Conservation (phyloP, 495 filamentous ascomycete species). For the Xylaria grammica region DNA sequence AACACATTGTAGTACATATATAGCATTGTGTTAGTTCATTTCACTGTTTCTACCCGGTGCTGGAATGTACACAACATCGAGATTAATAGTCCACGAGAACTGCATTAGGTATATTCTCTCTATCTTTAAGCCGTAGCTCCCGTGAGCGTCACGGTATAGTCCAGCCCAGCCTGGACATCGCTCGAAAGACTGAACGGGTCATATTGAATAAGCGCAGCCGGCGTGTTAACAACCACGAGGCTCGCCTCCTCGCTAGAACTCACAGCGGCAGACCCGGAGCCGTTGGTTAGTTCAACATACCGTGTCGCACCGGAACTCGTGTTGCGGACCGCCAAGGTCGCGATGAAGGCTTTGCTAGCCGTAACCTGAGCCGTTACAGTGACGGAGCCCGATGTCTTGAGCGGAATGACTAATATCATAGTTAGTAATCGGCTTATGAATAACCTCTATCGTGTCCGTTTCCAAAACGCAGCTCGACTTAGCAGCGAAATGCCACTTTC, state of each 20-base stretch:
- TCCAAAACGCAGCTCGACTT: not conserved
- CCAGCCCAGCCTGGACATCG: constrained; percentile 45
- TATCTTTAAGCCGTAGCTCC: constrained; percentile 32
- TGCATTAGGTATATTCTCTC: not conserved
- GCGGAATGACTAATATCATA: constrained; percentile 35
- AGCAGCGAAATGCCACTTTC: not conserved
- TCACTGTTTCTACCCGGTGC: too few species aligned
- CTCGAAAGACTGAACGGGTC: constrained; percentile 49
- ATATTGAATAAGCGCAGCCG: constrained; percentile 42
- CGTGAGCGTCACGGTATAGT: constrained; percentile 44
- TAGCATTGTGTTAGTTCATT: too few species aligned
- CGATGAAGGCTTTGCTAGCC: constrained; percentile 37
- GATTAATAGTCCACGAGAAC: not conserved
- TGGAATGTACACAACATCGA: too few species aligned
- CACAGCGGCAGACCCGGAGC: constrained; percentile 33
- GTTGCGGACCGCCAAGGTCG: constrained; percentile 40
- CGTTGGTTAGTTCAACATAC: constrained; percentile 35
- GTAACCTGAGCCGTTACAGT: constrained; percentile 32
- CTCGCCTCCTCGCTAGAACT: constrained; percentile 45
- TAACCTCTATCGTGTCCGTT: not conserved
- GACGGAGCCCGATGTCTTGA: constrained; percentile 30
- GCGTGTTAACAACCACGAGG: constrained; percentile 51
- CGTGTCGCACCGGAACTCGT: constrained; percentile 33
- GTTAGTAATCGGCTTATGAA: not conserved
- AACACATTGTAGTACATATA: too few species aligned